phyloP scores from a whole-genome alignment of 2,329 filamentous ascomycete genomes.

The Pseudophaeomoniella oleicola region DNA sequence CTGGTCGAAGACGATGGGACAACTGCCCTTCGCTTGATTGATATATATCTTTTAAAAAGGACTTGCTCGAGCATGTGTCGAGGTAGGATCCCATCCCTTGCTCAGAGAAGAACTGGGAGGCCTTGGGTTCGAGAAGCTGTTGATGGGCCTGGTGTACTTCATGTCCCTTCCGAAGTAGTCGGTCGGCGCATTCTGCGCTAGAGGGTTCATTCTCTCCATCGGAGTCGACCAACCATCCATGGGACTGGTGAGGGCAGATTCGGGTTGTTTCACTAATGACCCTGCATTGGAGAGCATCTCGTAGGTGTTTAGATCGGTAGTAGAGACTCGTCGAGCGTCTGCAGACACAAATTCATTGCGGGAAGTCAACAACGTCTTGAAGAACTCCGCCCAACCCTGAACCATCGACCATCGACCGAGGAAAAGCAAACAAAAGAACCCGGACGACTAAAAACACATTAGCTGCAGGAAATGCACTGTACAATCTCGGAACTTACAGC shows the following conservation, averaged over 20 bases:
- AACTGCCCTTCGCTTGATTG: too few species aligned
- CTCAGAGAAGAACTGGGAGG: constrained; percentile 18
- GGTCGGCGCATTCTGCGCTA: constrained; percentile 12
- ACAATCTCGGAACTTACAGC: constrained; percentile 41
- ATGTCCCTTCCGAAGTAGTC: constrained; percentile 28
- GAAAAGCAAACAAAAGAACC: constrained; percentile 70
- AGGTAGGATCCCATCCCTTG: constrained; percentile 21
- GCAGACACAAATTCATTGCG: constrained; percentile 75
- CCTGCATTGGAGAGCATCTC: constrained; percentile 50
- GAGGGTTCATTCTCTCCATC: constrained; percentile 9
- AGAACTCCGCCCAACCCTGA: constrained; percentile 61
- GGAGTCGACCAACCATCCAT: constrained; percentile 7
- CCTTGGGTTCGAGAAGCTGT: constrained; percentile 34
- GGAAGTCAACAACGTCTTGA: constrained; percentile 31
- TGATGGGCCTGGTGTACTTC: constrained; percentile 29
- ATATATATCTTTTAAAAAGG: too few species aligned
- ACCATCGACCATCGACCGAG: constrained; percentile 77
- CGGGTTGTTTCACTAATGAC: constrained; percentile 13
- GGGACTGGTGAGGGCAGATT: constrained; percentile 10
- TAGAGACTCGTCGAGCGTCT: constrained; percentile 53
- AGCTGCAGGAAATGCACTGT: constrained; percentile 9
- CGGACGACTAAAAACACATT: constrained; percentile 48
- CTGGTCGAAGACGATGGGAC: too few species aligned
- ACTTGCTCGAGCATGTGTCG: too few species aligned
- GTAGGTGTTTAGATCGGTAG: constrained; percentile 53